Evolutionary conservation across 169 alveolate genomes (phyloP), one percentile per base, ranked within the genome.

Genomic region (Plasmodium coatneyi): DNA sequence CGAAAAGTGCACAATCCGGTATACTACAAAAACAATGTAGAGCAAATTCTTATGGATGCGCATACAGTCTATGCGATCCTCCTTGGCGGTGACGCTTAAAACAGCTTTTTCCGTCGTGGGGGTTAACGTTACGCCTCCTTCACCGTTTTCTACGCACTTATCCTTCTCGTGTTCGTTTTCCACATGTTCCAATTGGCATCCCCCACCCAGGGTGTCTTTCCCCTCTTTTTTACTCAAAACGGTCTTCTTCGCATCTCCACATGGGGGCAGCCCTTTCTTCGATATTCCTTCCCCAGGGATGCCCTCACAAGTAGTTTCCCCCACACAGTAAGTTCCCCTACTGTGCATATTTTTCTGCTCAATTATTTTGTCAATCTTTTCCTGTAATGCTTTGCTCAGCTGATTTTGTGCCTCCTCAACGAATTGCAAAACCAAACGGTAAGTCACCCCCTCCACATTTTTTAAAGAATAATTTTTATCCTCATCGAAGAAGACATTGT

Each of bases 31-130:
- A 14, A 91, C 80, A 22, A 91, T 14, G 66, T 80, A 82, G 28
- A 91, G 14, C 34, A 91, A 32, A 30, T 81, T 81, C 32, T 71
- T 91, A 91, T 91, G 95, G 74, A 91, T 91, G 32, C 70, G 49
- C 56, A 91, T 76, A 12, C 92, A 91, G 32, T 52, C 81, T 52
- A 91, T 54, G 30, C 83, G 81, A 76, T 43, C 74, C 3, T 28
- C 76, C 46, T 71, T 22, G 36, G 71, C 32, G 54, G 14, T 91
- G 14, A 91, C 46, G n/a, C 71, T 91, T 32, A 91, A 46, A 49
- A 54, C 80, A 0, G 34, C 56, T 41, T 70, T 46, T 6, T 46
- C 60, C 25, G 80, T 46, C 25, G 54, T 36, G 41, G 22, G 43
- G 19, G n/a, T 9, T 19, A 0, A 56, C 32, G 32, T 30, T 39